These are phyloP conservation scores for Saccharomyces hybrid DNA, from an alignment of 1,139 yeast genomes.

Conservation along the genomic window DNA sequence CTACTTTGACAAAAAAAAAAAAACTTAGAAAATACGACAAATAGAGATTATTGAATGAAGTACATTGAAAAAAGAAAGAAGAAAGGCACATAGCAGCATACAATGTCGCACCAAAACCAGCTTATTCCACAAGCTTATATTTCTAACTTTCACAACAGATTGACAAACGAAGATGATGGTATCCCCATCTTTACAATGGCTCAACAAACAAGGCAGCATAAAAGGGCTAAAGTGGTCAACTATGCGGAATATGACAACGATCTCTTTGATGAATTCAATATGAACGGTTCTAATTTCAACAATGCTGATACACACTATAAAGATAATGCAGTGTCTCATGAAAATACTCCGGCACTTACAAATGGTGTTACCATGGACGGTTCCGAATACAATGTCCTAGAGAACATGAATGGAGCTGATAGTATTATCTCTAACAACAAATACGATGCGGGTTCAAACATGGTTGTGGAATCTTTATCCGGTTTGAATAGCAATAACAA, in stretches of 20 bases:
- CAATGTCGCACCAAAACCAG: background rate
- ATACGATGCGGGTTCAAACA: background rate
- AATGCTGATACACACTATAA: slow-evolving; percentile 16
- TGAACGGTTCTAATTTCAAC: slow-evolving; percentile 19
- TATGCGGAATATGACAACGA: slow-evolving; percentile 84
- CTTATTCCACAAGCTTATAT: slow-evolving; percentile 61
- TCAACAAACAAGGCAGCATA: slow-evolving; percentile 69
- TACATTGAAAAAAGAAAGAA: background rate
- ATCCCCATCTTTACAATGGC: slow-evolving; percentile 64
- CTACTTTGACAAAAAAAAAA: background rate
- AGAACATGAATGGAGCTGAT: slow-evolving; percentile 13
- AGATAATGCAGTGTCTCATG: slow-evolving; percentile 11
- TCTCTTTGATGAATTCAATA: slow-evolving; percentile 51
- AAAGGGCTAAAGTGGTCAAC: slow-evolving; percentile 68
- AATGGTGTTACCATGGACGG: slow-evolving; percentile 1
- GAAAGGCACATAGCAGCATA: background rate
- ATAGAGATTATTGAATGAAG: background rate
- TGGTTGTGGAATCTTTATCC: background rate
- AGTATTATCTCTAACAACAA: background rate
- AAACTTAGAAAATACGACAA: background rate
- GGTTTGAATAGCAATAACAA: background rate
- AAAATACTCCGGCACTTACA: slow-evolving; percentile 14
- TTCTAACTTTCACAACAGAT: slow-evolving; percentile 60
- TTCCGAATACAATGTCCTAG: slow-evolving; percentile 2
- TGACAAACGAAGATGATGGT: slow-evolving; percentile 45